Evolutionary conservation across 768 basidiomycete genomes (phyloP), one percentile per base, ranked within the genome.

Genomic region (Phanerodontia chrysosporium): DNA sequence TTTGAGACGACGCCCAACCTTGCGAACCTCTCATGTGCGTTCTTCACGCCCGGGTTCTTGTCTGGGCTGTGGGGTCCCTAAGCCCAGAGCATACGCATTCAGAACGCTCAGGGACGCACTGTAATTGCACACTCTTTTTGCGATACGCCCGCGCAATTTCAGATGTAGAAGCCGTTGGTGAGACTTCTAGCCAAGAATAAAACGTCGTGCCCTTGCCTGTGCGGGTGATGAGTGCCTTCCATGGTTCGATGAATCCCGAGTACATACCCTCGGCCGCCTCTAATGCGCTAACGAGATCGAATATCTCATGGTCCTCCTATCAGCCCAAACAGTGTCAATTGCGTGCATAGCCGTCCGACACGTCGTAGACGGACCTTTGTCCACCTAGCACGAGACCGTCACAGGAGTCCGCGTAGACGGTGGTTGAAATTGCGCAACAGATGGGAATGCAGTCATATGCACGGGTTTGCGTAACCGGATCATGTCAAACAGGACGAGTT

Each of bases 281-380:
- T 22, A 98, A 70, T 21, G 82, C 90, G 62, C 83, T 82, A 59
- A 96, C 94, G 14, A 97, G 80, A 74, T 97, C 95, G 68, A 98
- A 98, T 36, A 98, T 95, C 73, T 98, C 95, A 77, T 97, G 83
- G 75, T 98, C 95, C 74, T 95, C 90, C 89, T 94, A 63, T 59
- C 7, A 42, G n/a, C 21, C 32, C n/a, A 30, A 30, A 29, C 14
- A 25, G 18, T 25, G 44, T 27, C 12, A 32, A 25, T n/a, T 53
- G 29, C 49, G 45, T 35, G 46, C 27, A 21, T 5, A n/a, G 12
- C 25, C 16, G 14, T 9, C 13, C 45, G 28, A 45, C 27, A 18
- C 10, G 45, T 22, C 30, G 54, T 7, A 61, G n/a, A n/a, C 72
- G 55, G 59, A 87, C 87, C 74, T 87, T 89, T 51, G 87, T 85